Evolutionary conservation across 345 rosid species (phyloP), one percentile per base, ranked within the genome.

Genomic region (Zanthoxylum bungeanum): DNA sequence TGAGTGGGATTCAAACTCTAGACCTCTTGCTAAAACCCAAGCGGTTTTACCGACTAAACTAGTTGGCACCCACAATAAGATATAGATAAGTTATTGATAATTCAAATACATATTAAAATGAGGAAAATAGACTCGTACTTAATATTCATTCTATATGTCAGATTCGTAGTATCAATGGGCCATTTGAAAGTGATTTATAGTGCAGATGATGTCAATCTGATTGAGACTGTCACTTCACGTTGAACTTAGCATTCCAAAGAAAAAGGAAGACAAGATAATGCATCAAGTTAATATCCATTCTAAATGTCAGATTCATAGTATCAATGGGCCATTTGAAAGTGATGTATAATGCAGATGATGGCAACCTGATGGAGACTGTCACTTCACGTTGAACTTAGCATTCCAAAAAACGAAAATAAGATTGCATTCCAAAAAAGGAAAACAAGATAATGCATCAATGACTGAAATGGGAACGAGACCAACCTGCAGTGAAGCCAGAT

Each of bases 401-500:
- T 22, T 34, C 68, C 25, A 68, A 30, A 53, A 60, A 31, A 12
- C 12, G 22, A 30, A 68, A 30, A 36, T 14, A 42, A 61, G 68
- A 61, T 40, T 60, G 72, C 31, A 36, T 52, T n/a, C n/a, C n/a
- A n/a, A n/a, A n/a, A n/a, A n/a, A n/a, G n/a, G 22, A 30, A 68
- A 30, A 36, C 21, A 42, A 61, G 68, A 61, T 40, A 24, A 64
- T 60, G 72, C 31, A 36, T 52, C 50, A 19, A 71, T 28, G 24
- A 56, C 58, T 56, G 63, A 55, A 56, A 24, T 57, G 33, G 22
- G 62, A 61, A 77, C 33, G 44, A 74, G 39, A 52, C 66, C 55
- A 81, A 96, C 99, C 98, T 96, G 98, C 79, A 93, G 68, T 12
- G 99, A 89, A 66, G 98, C 90, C 72, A 92, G 76, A 76, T 87